These are phyloP conservation scores for Aspergillus ustus DNA, from an alignment of 2,329 filamentous ascomycete genomes.

Conservation along the genomic window DNA sequence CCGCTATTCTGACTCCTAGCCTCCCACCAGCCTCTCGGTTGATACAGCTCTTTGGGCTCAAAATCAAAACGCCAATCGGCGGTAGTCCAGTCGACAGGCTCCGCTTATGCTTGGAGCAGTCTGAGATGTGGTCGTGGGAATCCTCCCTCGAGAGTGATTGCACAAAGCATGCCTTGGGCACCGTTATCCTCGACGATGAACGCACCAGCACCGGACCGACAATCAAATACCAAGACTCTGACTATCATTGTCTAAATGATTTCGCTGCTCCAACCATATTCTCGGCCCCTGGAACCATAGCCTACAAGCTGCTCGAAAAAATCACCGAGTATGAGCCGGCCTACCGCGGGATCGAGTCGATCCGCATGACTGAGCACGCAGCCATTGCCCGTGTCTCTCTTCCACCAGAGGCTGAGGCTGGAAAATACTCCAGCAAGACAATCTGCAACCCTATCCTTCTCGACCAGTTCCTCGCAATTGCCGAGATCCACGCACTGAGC, in stretches of 20 bases:
- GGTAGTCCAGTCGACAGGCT: background rate
- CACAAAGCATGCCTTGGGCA: background rate
- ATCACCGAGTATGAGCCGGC: background rate
- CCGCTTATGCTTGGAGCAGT: background rate
- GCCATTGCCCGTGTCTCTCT: background rate
- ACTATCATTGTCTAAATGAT: background rate
- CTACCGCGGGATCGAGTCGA: constrained; percentile 7
- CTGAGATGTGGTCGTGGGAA: background rate
- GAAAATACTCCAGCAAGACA: background rate
- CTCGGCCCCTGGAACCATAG: background rate
- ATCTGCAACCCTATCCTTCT: background rate
- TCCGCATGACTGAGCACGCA: background rate
- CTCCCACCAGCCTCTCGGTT: background rate
- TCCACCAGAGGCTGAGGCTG: background rate
- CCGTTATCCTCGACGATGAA: background rate
- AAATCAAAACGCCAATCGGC: background rate
- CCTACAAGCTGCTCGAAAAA: constrained; percentile 8
- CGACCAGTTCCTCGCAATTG: constrained; percentile 5
- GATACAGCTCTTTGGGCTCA: background rate
- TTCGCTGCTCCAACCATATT: background rate
- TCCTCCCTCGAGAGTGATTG: background rate
- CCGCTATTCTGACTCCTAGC: background rate
- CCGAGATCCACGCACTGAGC: constrained; percentile 5
- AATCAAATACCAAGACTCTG: background rate
- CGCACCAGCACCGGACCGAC: background rate